Evolutionary conservation across 371 early-diverging fungal species (phyloP).

Genomic region (Lichtheimia corymbifera): DNA sequence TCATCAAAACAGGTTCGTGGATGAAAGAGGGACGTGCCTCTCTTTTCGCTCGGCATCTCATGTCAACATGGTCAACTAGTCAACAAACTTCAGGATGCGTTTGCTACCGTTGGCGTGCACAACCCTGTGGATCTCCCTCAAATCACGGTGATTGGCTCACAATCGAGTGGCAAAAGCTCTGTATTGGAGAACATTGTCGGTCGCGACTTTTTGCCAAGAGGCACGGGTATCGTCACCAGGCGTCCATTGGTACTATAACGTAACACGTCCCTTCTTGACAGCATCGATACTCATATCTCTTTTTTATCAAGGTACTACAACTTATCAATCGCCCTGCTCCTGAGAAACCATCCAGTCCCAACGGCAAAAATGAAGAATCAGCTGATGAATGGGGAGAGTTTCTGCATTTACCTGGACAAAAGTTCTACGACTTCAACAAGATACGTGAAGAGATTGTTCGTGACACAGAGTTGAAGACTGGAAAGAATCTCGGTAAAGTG

Average conservation of each 20-base stretch:
- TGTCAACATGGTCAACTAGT: constrained; percentile 31
- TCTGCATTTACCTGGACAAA: constrained; percentile 91
- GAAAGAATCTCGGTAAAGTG: constrained; percentile 76
- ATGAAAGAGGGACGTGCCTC: background rate
- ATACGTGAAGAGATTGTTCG: constrained; percentile 93
- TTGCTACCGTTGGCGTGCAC: constrained; percentile 93
- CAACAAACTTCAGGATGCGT: constrained; percentile 96
- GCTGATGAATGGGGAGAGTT: constrained; percentile 96
- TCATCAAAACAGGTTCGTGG: constrained; percentile 51
- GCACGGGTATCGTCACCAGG: constrained; percentile 95
- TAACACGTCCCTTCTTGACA: background rate
- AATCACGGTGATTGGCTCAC: constrained; percentile 98
- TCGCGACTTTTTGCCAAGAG: constrained; percentile 97
- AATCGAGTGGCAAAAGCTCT: constrained; percentile 98
- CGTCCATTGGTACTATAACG: constrained; percentile 75
- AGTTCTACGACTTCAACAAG: constrained; percentile 90
- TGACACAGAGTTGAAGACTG: constrained; percentile 93
- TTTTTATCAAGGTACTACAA: constrained; percentile 76
- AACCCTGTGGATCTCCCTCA: constrained; percentile 99
- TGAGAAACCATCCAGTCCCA: constrained; percentile 3
- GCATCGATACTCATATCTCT: constrained; percentile 6
- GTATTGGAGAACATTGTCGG: constrained; percentile 99
- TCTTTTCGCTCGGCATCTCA: background rate
- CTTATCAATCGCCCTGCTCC: constrained; percentile 85
- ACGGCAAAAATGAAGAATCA: constrained; percentile 50